Evolutionary conservation across 768 basidiomycete species (phyloP).

Genomic region (Boletus huronensis): DNA sequence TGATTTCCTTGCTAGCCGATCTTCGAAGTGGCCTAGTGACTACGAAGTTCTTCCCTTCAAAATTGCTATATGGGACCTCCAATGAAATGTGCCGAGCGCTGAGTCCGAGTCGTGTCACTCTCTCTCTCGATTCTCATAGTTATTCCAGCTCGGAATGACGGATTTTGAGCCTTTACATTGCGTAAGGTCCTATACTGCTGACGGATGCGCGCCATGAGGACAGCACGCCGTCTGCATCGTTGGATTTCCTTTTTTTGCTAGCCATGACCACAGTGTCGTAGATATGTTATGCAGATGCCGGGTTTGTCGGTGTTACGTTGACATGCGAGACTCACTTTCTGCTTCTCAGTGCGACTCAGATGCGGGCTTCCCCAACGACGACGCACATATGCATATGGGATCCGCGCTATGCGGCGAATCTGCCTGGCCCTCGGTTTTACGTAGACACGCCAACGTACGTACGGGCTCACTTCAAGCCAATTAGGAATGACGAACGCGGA

Average conservation of each 20-base stretch:
- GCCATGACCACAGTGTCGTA: too few species aligned
- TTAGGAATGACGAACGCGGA: neutral
- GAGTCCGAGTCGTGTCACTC: too few species aligned
- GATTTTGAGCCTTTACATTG: too few species aligned
- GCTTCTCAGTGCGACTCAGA: neutral
- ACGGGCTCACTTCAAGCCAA: neutral
- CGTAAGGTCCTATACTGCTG: too few species aligned
- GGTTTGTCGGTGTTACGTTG: neutral
- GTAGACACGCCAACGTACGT: neutral
- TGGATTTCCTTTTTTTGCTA: too few species aligned
- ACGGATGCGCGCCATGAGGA: too few species aligned
- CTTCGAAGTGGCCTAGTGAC: too few species aligned
- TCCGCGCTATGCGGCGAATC: constrained; percentile 4
- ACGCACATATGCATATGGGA: neutral
- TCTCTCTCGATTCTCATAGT: too few species aligned
- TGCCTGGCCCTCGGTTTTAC: neutral
- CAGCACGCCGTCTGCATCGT: too few species aligned
- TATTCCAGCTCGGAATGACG: too few species aligned
- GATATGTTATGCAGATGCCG: neutral
- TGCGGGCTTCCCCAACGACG: neutral
- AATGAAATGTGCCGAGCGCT: too few species aligned
- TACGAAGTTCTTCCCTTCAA: neutral
- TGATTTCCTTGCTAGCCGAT: too few species aligned
- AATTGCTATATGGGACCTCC: neutral
- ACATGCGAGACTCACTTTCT: neutral